phyloP scores from a whole-genome alignment of 1,284 basidiomycete genomes.

The Sporisorium sorghi region DNA sequence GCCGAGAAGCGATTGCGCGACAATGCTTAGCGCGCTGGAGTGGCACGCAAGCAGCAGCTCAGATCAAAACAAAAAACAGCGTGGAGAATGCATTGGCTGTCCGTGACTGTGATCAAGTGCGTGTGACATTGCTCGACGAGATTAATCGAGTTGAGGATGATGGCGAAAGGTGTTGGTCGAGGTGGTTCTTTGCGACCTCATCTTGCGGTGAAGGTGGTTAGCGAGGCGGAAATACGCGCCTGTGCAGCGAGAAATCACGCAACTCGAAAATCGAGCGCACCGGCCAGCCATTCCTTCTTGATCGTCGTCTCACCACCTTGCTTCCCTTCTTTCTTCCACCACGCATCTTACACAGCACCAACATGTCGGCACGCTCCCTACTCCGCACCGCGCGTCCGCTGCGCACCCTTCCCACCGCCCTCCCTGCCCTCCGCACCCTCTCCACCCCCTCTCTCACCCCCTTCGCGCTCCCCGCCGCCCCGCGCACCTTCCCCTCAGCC shows the following conservation, averaged over 20 bases:
- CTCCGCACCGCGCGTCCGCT: constrained; percentile 3
- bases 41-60: no score
- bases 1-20: constrained; percentile 61
- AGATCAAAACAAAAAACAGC: no score
- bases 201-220: not conserved
- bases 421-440: not conserved
- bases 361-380: constrained; percentile 17
- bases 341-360: not conserved
- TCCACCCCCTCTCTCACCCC: not conserved
- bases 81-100: no score
- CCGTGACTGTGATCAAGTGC: no score
- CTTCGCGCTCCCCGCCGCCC: not conserved
- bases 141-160: not conserved
- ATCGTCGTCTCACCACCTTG: not conserved
- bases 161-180: not conserved
- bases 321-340: not conserved
- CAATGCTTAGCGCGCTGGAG: constrained; percentile 1
- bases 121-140: not conserved
- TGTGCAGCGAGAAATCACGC: not conserved
- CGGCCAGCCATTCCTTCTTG: not conserved
- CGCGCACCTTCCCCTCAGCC: not conserved
- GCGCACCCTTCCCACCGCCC: not conserved
- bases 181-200: not conserved
- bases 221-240: constrained; percentile 3
- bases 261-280: constrained; percentile 1